These are phyloP conservation scores for Aspergillus egyptiacus DNA, from an alignment of 495 filamentous ascomycete species.

Conservation along the genomic window DNA sequence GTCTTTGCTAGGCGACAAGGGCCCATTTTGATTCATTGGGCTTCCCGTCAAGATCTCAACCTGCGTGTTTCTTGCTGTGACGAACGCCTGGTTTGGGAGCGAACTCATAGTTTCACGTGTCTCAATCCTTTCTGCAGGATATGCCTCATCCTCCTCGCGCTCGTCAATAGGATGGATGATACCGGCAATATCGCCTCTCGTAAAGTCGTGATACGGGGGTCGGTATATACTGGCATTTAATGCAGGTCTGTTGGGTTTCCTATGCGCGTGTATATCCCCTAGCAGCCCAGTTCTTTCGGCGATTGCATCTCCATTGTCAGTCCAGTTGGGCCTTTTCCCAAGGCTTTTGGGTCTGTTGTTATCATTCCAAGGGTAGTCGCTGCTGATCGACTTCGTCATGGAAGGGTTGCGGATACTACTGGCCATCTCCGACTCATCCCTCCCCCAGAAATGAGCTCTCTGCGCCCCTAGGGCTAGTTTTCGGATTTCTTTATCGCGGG, in stretches of 20 bases:
- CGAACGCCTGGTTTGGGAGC: conserved; percentile 23
- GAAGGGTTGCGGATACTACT: conserved; percentile 35
- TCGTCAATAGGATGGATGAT: conserved; percentile 65
- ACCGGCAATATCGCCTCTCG: conserved; percentile 41
- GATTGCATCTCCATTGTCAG: conserved; percentile 25
- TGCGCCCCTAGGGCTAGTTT: conserved; percentile 47
- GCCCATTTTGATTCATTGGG: not conserved
- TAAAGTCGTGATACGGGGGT: conserved; percentile 39
- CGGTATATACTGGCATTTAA: conserved; percentile 21
- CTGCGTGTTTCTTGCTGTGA: conserved; percentile 25
- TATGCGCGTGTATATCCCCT: conserved; percentile 50
- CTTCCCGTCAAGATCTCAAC: not conserved
- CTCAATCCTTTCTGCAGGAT: conserved; percentile 10
- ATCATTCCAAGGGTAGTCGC: conserved; percentile 34
- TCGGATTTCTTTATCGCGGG: conserved; percentile 48
- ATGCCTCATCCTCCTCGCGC: conserved; percentile 57
- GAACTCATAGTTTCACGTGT: conserved; percentile 25
- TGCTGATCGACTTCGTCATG: conserved; percentile 22
- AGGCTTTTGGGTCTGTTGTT: conserved; percentile 23
- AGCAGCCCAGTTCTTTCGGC: conserved; percentile 53
- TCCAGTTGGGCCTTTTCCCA: conserved; percentile 22
- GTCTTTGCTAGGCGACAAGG: conserved; percentile 32
- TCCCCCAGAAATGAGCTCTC: conserved; percentile 38
- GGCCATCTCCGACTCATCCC: conserved; percentile 28
- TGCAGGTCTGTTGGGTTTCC: conserved; percentile 35